phyloP scores from a whole-genome alignment of 345 rosid genomes.

The Lepidium aucheri region DNA sequence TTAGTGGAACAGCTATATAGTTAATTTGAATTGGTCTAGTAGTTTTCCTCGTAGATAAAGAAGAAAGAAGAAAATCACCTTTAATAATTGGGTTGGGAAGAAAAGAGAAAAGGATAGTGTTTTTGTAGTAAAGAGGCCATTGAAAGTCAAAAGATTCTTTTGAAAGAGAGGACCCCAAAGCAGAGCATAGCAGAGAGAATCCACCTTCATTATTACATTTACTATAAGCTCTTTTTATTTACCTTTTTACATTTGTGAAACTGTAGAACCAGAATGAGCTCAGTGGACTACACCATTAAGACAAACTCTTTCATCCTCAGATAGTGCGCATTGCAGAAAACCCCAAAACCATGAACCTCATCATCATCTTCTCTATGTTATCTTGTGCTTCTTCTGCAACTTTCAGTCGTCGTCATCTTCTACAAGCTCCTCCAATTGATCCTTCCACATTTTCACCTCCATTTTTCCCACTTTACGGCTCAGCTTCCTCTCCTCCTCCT shows the following conservation, averaged over 20 bases:
- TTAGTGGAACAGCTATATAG: too few species aligned
- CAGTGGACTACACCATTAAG: neutral
- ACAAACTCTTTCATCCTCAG: constrained; percentile 2
- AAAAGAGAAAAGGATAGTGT: constrained; percentile 16
- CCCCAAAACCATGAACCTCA: neutral
- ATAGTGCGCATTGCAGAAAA: constrained; percentile 21
- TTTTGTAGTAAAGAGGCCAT: constrained; percentile 2
- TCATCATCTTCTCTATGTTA: constrained; percentile 10
- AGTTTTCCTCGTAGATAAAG: constrained; percentile 17
- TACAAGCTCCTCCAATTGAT: neutral
- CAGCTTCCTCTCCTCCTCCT: constrained; percentile 16
- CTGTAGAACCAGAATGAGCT: constrained; percentile 4
- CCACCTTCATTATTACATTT: constrained; percentile 17
- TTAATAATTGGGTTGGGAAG: constrained; percentile 13
- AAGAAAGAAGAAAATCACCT: neutral
- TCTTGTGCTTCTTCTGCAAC: neutral
- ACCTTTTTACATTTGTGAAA: neutral
- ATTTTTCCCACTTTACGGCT: constrained; percentile 22
- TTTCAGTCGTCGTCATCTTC: constrained; percentile 16
- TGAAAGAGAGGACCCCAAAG: constrained; percentile 17
- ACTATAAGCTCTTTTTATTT: neutral
- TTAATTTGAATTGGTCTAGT: neutral
- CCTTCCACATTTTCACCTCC: constrained; percentile 24
- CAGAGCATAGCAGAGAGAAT: neutral
- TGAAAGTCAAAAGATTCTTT: constrained; percentile 32